phyloP scores from a whole-genome alignment of 805 yeast species.

The Cyberlindnera xishuangbannaensis region DNA sequence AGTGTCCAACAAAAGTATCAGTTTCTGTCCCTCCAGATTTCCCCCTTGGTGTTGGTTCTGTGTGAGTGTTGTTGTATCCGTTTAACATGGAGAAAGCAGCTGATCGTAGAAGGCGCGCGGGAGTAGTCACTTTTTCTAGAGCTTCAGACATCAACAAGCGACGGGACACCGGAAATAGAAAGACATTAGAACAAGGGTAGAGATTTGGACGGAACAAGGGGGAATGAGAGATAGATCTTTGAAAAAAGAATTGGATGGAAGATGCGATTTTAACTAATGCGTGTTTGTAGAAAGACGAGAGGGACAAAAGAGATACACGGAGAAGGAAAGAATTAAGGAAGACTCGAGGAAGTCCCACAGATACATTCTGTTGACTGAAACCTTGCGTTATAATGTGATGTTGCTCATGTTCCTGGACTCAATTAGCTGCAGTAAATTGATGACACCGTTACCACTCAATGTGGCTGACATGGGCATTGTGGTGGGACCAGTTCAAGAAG shows the following conservation, averaged over 20 bases:
- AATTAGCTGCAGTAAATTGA: neutral
- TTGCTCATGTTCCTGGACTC: neutral
- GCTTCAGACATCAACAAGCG: constrained; percentile 25
- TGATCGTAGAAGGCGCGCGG: constrained; percentile 51
- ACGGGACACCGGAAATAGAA: too few relatives aligned
- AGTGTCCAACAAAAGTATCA: neutral
- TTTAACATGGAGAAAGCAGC: constrained; percentile 46
- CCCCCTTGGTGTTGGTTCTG: neutral
- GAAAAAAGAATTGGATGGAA: too few relatives aligned
- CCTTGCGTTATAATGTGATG: neutral
- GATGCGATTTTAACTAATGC: too few relatives aligned
- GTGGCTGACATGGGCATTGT: constrained; percentile 32
- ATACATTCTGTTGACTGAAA: neutral
- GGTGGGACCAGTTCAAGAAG: constrained; percentile 20
- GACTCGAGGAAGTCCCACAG: neutral
- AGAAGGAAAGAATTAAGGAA: neutral
- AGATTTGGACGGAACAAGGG: too few relatives aligned
- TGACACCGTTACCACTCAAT: neutral
- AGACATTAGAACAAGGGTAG: too few relatives aligned
- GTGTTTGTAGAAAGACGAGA: neutral
- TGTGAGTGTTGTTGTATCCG: constrained; percentile 34
- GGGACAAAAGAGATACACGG: neutral
- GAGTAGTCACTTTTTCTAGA: constrained; percentile 31
- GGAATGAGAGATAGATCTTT: too few relatives aligned
- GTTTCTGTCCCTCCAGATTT: neutral